Base-by-base conservation (phyloP, 2,329 filamentous ascomycete species). In the Pezicula carpinea region DNA sequence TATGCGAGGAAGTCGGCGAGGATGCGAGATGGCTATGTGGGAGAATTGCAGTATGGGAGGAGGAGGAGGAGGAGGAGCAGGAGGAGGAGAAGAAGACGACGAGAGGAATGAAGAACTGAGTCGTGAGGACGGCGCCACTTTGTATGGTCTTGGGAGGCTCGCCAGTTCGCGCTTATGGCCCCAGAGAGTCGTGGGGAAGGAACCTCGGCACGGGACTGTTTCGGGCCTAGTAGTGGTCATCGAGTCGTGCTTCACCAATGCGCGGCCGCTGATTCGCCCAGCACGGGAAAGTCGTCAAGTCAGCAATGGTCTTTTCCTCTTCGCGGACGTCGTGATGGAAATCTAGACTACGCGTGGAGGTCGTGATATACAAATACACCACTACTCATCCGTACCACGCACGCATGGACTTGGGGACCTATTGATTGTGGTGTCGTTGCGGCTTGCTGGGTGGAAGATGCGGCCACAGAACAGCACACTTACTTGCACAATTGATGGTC, bases 191-290 rank as follows among this genome's bases (percentile, higher is more conserved):
- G 38, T 40, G 38, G 38, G 38, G 38, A 40, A 40, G n/a, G 22
- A 23, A 22, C 38, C 38, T 23, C 22, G 26, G 39, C 22, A 29
- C 18, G 18, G 34, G 36, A 51, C 46, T 47, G 43, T 43, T 38
- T 5, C 19, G 14, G 13, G 21, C 31, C 41, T 38, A 17, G 45
- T 26, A 19, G 41, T 46, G 36, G 47, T 47, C 47, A 19, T 29
- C 29, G 32, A 32, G 50, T 50, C 53, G 48, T 53, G 51, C 53
- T 48, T 57, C 39, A 34, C 40, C 33, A 39, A 22, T 39, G 23
- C 31, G 23, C 14, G 31, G 13, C 26, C 29, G 40, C 32, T 47
- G 42, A 52, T 53, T 53, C 39, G 48, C 15, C 46, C 48, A 46
- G 40, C 29, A 39, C 4, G 39, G 36, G 13, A 31, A 15, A 43